A percentile compares a stretch with the other conserved stretches of the same genome.
phyloP scores from a whole-genome alignment of 2,329 filamentous ascomycete species.

The Plectosphaerella cucumerina region DNA sequence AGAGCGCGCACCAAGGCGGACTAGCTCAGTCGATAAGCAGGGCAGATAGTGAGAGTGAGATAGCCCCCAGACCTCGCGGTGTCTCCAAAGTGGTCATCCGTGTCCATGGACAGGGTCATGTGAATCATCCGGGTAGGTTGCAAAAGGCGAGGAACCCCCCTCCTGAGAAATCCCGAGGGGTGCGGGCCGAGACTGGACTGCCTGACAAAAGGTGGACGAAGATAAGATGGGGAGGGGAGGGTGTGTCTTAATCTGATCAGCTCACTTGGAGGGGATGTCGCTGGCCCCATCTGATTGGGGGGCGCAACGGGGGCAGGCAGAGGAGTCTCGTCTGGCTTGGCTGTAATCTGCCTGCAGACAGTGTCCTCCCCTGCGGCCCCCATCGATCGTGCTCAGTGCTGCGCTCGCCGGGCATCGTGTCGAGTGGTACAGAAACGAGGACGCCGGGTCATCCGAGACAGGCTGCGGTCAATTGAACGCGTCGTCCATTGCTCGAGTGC shows the following conservation, averaged over 20 bases:
- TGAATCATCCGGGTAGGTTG: not conserved
- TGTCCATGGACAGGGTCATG: not conserved
- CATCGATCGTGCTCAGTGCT: not conserved
- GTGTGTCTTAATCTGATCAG: not conserved
- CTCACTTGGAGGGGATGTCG: not conserved
- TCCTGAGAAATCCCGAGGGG: not conserved
- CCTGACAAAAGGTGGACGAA: not conserved
- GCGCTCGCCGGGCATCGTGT: not conserved
- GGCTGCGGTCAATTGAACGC: no score
- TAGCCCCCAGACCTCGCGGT: no score
- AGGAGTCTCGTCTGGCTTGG: not conserved
- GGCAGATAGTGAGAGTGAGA: no score
- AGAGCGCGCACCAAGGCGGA: not conserved
- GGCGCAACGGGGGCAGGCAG: no score
- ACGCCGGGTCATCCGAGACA: no score
- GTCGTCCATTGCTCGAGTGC: no score
- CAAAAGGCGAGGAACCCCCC: not conserved
- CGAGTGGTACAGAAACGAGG: no score
- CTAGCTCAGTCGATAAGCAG: no score
- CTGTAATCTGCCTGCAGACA: not conserved
- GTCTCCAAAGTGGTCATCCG: no score
- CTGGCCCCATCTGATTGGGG: no score
- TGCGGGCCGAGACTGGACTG: not conserved
- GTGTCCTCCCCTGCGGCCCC: not conserved
- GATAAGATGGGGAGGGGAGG: slow-evolving; percentile 1